phyloP scores from a whole-genome alignment of 306 rosid species.

The Oemleria cerasiformis region DNA sequence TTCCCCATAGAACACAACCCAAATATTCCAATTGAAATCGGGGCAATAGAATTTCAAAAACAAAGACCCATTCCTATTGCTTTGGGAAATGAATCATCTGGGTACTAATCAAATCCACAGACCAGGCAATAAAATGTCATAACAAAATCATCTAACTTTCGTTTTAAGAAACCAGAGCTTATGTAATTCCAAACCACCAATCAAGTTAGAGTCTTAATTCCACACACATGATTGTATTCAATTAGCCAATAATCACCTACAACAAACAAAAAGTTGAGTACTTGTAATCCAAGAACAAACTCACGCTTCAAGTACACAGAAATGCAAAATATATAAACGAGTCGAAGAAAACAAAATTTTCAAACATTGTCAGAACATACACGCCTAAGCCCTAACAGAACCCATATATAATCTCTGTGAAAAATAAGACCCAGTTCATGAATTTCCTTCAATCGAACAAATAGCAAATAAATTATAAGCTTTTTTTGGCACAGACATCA shows the following conservation, averaged over 20 bases:
- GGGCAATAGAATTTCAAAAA: not conserved
- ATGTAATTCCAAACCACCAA: not conserved
- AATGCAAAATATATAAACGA: too few species aligned
- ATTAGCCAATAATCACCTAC: not conserved
- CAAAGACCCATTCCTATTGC: not conserved
- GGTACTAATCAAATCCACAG: not conserved
- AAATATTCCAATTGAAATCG: not conserved
- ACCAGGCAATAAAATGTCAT: not conserved
- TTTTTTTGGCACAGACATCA: not conserved
- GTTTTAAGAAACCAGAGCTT: not conserved
- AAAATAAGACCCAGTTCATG: not conserved
- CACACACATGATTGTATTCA: not conserved
- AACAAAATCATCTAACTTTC: not conserved
- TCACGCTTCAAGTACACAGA: not conserved
- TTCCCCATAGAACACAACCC: not conserved
- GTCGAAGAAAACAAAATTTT: too few species aligned
- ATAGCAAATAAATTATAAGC: too few species aligned
- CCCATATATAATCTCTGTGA: not conserved
- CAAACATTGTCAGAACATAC: not conserved
- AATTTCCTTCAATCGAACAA: not conserved
- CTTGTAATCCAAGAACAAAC: not conserved
- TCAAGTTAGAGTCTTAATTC: not conserved
- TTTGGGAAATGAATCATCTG: not conserved
- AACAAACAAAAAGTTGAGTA: not conserved
- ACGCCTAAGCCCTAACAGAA: not conserved